A percentile compares a stretch with the other conserved stretches of the same genome.
Evolutionary conservation across 495 filamentous ascomycete species (phyloP).

Genomic region (Penicillium argentinense): DNA sequence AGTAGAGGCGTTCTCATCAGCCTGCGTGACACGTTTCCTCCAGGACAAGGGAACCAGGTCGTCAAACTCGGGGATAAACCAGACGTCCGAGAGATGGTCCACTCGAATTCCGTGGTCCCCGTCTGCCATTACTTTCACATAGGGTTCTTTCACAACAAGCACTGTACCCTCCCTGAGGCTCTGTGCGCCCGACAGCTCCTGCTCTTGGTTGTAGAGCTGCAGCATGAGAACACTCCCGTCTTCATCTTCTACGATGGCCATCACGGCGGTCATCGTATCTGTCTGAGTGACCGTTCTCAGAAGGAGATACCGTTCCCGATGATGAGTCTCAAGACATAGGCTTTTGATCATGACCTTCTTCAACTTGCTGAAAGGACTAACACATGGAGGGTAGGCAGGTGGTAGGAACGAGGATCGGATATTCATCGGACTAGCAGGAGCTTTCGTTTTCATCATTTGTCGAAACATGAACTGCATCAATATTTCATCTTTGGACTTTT

Average conservation of each 20-base stretch:
- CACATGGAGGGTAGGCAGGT: slow-evolving; percentile 22
- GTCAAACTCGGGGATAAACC: slow-evolving; percentile 32
- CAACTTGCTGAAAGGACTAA: slow-evolving; percentile 13
- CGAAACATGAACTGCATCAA: slow-evolving; percentile 18
- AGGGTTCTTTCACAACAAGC: slow-evolving; percentile 55
- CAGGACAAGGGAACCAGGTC: slow-evolving; percentile 33
- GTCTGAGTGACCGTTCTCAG: slow-evolving; percentile 43
- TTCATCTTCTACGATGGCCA: slow-evolving; percentile 53
- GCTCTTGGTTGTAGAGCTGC: slow-evolving; percentile 47
- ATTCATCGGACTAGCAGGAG: too few relatives aligned
- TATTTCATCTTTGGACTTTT: slow-evolving; percentile 23
- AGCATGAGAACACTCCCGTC: slow-evolving; percentile 43
- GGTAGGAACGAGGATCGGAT: slow-evolving; percentile 24
- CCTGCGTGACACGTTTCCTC: slow-evolving; percentile 23
- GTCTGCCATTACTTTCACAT: slow-evolving; percentile 39
- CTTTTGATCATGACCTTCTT: slow-evolving; percentile 27
- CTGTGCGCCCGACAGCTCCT: slow-evolving; percentile 17
- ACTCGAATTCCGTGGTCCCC: slow-evolving; percentile 47
- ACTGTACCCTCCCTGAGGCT: slow-evolving; percentile 32
- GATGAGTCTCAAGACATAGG: slow-evolving; percentile 50
- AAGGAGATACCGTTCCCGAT: slow-evolving; percentile 46
- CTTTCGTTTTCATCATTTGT: too few relatives aligned
- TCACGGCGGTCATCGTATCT: slow-evolving; percentile 40
- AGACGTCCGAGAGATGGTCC: slow-evolving; percentile 54
- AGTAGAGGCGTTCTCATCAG: slow-evolving; percentile 16